Conservation (phyloP, 768 basidiomycete genomes). For the Cystobasidium tubakii region DNA sequence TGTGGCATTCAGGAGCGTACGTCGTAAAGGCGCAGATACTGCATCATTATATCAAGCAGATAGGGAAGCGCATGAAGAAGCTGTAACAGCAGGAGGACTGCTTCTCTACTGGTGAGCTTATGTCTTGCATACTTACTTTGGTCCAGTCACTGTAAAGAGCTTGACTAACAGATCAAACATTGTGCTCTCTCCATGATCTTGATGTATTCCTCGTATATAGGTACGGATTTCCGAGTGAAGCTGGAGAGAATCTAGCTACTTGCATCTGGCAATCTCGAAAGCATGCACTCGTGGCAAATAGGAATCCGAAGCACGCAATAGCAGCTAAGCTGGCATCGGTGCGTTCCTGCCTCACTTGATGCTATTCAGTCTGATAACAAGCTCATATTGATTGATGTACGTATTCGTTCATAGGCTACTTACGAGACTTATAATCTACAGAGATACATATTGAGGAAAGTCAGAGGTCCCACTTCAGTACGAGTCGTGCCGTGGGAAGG, state of each 20-base stretch:
- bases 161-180: too few species aligned
- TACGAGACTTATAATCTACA: conserved; percentile 76
- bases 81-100: conserved; percentile 60
- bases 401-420: conserved; percentile 40
- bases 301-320: conserved; percentile 68
- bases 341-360: background rate
- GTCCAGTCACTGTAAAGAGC: too few species aligned
- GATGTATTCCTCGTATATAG: background rate
- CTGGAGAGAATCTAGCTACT: conserved; percentile 73
- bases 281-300: conserved; percentile 73
- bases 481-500: conserved; percentile 49
- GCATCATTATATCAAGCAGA: conserved; percentile 74
- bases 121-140: background rate
- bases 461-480: conserved; percentile 58
- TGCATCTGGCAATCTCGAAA: conserved; percentile 79
- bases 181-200: too few species aligned
- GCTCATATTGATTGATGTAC: too few species aligned
- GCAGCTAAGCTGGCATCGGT: conserved; percentile 74
- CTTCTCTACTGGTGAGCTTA: conserved; percentile 70
- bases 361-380: background rate
- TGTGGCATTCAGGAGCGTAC: conserved; percentile 77
- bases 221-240: conserved; percentile 30
- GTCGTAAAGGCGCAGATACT: conserved; percentile 55
- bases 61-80: conserved; percentile 82
- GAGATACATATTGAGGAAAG: conserved; percentile 67